Conservation (phyloP, 192 early-diverging fungal species). For the Podila verticillata region DNA sequence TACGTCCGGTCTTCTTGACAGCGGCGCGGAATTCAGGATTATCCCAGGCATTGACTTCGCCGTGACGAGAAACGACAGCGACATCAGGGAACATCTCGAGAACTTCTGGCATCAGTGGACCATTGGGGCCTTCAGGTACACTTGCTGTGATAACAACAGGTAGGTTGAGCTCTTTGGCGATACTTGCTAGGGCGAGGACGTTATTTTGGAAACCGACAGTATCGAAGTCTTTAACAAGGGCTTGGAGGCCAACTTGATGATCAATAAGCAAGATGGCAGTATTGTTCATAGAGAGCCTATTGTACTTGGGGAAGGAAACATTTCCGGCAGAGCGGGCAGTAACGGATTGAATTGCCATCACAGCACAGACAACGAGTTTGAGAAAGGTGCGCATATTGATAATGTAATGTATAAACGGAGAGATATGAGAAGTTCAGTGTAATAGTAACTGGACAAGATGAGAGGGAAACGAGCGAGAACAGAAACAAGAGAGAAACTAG, state of each 20-base stretch:
- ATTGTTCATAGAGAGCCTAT: conserved; percentile 26
- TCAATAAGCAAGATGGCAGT: conserved; percentile 39
- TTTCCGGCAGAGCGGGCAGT: conserved; percentile 16
- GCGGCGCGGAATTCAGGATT: conserved; percentile 24
- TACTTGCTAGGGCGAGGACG: conserved; percentile 23
- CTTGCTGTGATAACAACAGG: conserved; percentile 41
- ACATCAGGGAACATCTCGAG: conserved; percentile 40
- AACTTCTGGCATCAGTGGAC: conserved; percentile 18
- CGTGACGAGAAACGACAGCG: conserved; percentile 31
- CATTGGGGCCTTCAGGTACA: conserved; percentile 41
- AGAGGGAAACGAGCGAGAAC: too few species aligned
- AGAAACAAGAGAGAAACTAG: not conserved
- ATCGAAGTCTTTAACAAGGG: conserved; percentile 30
- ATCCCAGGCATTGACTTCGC: conserved; percentile 49
- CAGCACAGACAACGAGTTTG: conserved; percentile 23
- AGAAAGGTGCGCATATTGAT: conserved; percentile 19
- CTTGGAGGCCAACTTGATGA: conserved; percentile 38
- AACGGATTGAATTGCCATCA: conserved; percentile 18
- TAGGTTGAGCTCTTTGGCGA: conserved; percentile 24
- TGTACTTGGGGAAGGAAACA: conserved; percentile 22
- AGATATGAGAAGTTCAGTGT: too few species aligned
- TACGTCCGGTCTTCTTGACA: conserved; percentile 42
- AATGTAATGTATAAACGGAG: not conserved
- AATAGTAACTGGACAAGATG: too few species aligned
- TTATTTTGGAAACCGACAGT: conserved; percentile 24